Evolutionary conservation across 352 stramenopile species (phyloP).

Genomic region (Phytopythium litorale): DNA sequence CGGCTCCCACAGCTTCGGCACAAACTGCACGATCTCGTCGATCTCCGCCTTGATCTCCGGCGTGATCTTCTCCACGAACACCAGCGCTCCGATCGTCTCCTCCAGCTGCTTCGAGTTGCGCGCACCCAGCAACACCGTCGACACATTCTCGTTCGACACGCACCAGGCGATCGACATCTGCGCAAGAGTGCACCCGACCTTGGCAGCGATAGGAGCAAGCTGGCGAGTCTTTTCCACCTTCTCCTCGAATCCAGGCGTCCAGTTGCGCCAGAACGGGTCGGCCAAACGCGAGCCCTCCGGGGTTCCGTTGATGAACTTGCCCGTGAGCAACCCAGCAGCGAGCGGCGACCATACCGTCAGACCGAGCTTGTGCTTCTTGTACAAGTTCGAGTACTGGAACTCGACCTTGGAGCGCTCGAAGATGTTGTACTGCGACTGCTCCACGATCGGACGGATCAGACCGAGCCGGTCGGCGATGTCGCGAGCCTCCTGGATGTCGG

Average conservation of each 20-base stretch:
- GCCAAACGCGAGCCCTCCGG: constrained; percentile 19
- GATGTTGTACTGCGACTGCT: constrained; percentile 37
- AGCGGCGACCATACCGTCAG: constrained; percentile 24
- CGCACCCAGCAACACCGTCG: constrained; percentile 15
- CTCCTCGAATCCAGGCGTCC: constrained; percentile 15
- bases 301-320: constrained; percentile 38
- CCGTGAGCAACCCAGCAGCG: constrained; percentile 29
- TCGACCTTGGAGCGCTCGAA: constrained; percentile 19
- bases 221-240: constrained; percentile 19
- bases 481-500: constrained; percentile 40
- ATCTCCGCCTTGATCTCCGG: constrained; percentile 34
- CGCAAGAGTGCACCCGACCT: constrained; percentile 30
- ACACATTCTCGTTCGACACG: constrained; percentile 27
- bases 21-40: constrained; percentile 6
- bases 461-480: constrained; percentile 26
- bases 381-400: constrained; percentile 19
- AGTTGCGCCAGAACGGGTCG: constrained; percentile 27
- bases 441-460: constrained; percentile 29
- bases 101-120: constrained; percentile 9
- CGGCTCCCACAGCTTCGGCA: constrained; percentile 1
- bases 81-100: constrained; percentile 10
- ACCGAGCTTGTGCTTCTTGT: constrained; percentile 7
- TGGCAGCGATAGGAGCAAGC: constrained; percentile 26
- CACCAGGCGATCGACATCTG: constrained; percentile 39
- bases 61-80: constrained; percentile 30